phyloP scores from a whole-genome alignment of 164 flowering plant genomes.

The Euptelea pleiosperma region DNA sequence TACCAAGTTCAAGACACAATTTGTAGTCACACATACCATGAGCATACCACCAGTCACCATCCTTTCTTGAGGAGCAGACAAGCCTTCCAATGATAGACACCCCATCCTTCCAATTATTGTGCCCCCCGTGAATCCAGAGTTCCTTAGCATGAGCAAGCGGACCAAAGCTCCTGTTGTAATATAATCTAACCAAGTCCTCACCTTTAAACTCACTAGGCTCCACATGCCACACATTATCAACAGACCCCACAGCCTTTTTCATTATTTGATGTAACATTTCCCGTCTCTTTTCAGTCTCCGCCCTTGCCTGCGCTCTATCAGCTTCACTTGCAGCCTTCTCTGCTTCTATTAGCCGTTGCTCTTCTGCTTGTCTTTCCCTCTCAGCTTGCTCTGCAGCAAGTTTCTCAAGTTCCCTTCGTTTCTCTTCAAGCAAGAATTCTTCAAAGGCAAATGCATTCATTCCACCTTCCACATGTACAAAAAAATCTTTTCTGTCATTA shows the following conservation, averaged over 20 bases:
- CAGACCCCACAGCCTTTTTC: constrained; percentile 51
- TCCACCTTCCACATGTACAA: constrained; percentile 67
- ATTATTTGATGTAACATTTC: constrained; percentile 36
- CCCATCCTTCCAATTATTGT: constrained; percentile 76
- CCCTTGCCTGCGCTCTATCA: constrained; percentile 74
- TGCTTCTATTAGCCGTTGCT: constrained; percentile 63
- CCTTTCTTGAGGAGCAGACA: constrained; percentile 40
- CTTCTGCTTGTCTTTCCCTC: constrained; percentile 76
- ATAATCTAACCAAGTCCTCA: constrained; percentile 61
- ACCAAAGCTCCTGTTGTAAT: constrained; percentile 70
- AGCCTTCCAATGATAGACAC: constrained; percentile 62
- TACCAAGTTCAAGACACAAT: neutral
- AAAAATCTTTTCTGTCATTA: constrained; percentile 72
- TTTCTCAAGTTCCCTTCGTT: constrained; percentile 70
- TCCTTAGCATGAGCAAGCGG: constrained; percentile 70
- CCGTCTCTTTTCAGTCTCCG: constrained; percentile 48
- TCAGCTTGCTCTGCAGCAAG: constrained; percentile 79
- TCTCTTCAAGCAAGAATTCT: constrained; percentile 94
- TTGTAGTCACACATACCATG: constrained; percentile 48
- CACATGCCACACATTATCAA: constrained; percentile 61
- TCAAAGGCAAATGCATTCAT: constrained; percentile 75
- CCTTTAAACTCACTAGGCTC: constrained; percentile 69
- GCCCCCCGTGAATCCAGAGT: constrained; percentile 93
- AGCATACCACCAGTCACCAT: constrained; percentile 91
- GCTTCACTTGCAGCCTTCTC: constrained; percentile 72